A percentile compares a stretch with the other conserved stretches of the same genome.
phyloP scores from a whole-genome alignment of 2,329 filamentous ascomycete genomes.

The Phoma sp. region DNA sequence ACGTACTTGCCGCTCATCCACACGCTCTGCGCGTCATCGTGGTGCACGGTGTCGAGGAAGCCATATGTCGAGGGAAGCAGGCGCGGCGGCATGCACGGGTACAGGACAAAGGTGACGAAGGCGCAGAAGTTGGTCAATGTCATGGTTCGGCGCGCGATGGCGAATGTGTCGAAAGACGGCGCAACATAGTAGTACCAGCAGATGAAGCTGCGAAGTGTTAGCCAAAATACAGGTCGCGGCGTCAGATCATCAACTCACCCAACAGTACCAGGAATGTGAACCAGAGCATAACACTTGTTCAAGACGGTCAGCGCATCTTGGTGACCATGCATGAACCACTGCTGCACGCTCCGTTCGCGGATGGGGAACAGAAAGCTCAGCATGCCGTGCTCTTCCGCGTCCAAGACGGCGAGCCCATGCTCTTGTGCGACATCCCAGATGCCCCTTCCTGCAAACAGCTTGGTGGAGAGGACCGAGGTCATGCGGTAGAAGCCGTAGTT shows the following conservation, averaged over 20 bases:
- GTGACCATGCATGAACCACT: conserved; percentile 64
- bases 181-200: conserved; percentile 69
- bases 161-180: conserved; percentile 55
- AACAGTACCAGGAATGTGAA: conserved; percentile 67
- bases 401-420: conserved; percentile 62
- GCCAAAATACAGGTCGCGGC: conserved; percentile 20
- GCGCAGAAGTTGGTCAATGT: conserved; percentile 61
- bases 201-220: conserved; percentile 58
- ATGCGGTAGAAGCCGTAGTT: conserved; percentile 69
- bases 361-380: conserved; percentile 61
- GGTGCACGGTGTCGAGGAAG: conserved; percentile 56
- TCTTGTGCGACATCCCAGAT: conserved; percentile 64
- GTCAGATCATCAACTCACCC: conserved; percentile 50
- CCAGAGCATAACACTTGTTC: conserved; percentile 65
- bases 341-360: conserved; percentile 60
- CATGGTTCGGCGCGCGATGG: conserved; percentile 54
- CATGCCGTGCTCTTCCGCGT: conserved; percentile 60
- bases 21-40: conserved; percentile 55
- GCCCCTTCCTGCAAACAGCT: conserved; percentile 59
- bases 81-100: conserved; percentile 61
- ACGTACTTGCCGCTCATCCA: conserved; percentile 56
- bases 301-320: conserved; percentile 60
- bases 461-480: conserved; percentile 60
- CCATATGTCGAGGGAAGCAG: conserved; percentile 54
- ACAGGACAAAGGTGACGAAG: conserved; percentile 60